Evolutionary conservation across 176 grass and related monocot species (phyloP), one percentile per base, ranked within the genome.

Genomic region (Raddia guianensis): DNA sequence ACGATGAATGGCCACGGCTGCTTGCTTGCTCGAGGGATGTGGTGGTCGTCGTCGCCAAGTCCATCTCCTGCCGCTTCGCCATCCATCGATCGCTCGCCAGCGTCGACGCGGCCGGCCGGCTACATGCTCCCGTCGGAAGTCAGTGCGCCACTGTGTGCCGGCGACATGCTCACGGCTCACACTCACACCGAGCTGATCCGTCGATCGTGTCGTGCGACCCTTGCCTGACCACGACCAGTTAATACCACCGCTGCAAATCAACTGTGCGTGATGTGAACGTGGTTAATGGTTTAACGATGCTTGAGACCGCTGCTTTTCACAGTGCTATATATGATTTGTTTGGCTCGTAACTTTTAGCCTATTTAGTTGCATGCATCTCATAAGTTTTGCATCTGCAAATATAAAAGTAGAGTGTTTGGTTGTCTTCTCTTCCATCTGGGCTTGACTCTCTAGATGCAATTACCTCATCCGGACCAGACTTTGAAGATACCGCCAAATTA

Each of bases 221-320:
- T 62, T 18, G 53, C 43, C 69, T 42, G 80, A 74, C 32, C 80
- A 40, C 57, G 47, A 53, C 33, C 68, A 10, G 1, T 72, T 66
- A n/a, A 37, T 18, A 51, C 27, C 45, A 33, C 58, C 20, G 37
- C 5, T 8, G 46, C 43, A 71, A 60, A 47, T 20, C 1, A 59
- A 40, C 37, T 40, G 4, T 40, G 37, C 3, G 37, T 40, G 37
- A 40, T 5, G 37, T 40, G 37, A 40, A 40, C 4, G 37, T 40
- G 37, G 4, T 40, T 40, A 40, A 27, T 27, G 27, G 27, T 27
- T 27, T 27, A 27, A 27, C 1, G 27, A 27, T 27, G 27, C 27
- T 27, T 27, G 27, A 27, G 27, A 27, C 27, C 27, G 27, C 27
- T 27, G 27, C 27, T 27, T 27, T 27, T 27, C 27, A 27, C 27